Percentiles rank a stretch among this genome's conserved stretches.
Evolutionary conservation across 2,329 filamentous ascomycete genomes (phyloP).

Genomic region (Aaosphaeria arxii): DNA sequence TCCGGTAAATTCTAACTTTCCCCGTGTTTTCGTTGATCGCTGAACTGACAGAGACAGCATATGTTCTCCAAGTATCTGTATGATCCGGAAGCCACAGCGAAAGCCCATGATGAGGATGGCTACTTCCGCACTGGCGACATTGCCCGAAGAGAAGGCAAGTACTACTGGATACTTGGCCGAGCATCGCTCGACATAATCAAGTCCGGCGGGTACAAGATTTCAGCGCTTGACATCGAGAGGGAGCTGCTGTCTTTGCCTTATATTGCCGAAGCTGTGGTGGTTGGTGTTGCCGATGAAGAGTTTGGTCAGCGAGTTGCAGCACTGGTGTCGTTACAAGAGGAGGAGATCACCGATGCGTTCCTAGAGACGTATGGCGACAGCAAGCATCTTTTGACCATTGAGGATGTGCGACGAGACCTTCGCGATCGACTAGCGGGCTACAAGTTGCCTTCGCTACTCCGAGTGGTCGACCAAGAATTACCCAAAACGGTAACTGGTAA

Average conservation of each 20-base stretch:
- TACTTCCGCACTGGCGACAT: slow-evolving; percentile 51
- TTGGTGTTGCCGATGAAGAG: slow-evolving; percentile 53
- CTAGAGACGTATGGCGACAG: slow-evolving; percentile 12
- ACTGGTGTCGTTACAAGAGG: slow-evolving; percentile 43
- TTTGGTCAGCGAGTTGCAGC: slow-evolving; percentile 56
- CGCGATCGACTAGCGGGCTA: slow-evolving; percentile 45
- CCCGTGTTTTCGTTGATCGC: neutral
- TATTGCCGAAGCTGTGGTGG: slow-evolving; percentile 52
- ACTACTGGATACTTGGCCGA: slow-evolving; percentile 53
- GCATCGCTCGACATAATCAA: slow-evolving; percentile 56
- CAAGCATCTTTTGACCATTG: slow-evolving; percentile 33
- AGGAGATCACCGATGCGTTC: slow-evolving; percentile 21
- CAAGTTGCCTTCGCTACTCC: slow-evolving; percentile 49
- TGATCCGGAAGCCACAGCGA: slow-evolving; percentile 45
- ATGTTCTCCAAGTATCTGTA: slow-evolving; percentile 41
- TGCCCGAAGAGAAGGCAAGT: slow-evolving; percentile 39
- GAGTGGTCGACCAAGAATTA: slow-evolving; percentile 44
- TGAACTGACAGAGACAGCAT: slow-evolving; percentile 14
- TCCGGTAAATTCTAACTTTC: slow-evolving; percentile 17
- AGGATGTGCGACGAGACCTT: slow-evolving; percentile 43
- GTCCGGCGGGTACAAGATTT: slow-evolving; percentile 55
- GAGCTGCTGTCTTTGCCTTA: slow-evolving; percentile 50
- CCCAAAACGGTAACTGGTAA: slow-evolving; percentile 51
- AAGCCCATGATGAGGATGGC: slow-evolving; percentile 46
- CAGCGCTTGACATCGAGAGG: slow-evolving; percentile 53